Percentiles rank a stretch among this genome's conserved stretches.
Evolutionary conservation across 1,284 basidiomycete genomes (phyloP).

Genomic region (Ustilago shanxiensis): DNA sequence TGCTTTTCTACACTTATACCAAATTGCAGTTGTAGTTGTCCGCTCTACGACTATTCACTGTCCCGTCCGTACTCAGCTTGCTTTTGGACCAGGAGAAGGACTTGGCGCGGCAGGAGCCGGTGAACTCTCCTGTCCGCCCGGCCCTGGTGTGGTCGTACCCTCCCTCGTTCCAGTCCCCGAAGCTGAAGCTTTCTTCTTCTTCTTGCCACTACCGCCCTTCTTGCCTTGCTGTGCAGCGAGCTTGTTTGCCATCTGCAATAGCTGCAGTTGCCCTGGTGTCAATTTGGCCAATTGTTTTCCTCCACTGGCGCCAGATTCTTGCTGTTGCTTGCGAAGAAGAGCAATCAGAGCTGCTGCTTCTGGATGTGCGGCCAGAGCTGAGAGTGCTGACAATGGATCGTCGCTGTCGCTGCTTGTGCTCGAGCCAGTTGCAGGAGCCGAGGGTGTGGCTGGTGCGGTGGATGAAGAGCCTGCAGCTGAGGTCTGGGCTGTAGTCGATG

Average conservation of each 20-base stretch:
- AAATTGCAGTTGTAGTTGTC: background rate
- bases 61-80: background rate
- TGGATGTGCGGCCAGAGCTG: constrained; percentile 61
- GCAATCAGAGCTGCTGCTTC: constrained; percentile 66
- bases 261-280: constrained; percentile 64
- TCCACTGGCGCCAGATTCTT: constrained; percentile 38
- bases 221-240: constrained; percentile 58
- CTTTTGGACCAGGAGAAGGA: constrained; percentile 33
- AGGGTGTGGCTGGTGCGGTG: background rate
- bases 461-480: background rate
- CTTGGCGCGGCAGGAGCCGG: constrained; percentile 30
- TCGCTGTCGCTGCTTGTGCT: constrained; percentile 15
- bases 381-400: constrained; percentile 60
- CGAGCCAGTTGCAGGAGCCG: background rate
- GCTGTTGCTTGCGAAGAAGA: constrained; percentile 64
- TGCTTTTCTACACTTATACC: background rate
- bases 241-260: constrained; percentile 67
- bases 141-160: constrained; percentile 40
- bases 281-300: constrained; percentile 60
- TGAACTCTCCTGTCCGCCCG: constrained; percentile 34
- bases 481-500: background rate
- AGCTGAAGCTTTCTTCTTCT: constrained; percentile 42
- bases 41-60: too few relatives aligned
- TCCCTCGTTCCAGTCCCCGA: constrained; percentile 28
- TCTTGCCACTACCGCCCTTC: constrained; percentile 39